phyloP scores from a whole-genome alignment of 2,329 filamentous ascomycete species.

The Venturiaceae sp. region DNA sequence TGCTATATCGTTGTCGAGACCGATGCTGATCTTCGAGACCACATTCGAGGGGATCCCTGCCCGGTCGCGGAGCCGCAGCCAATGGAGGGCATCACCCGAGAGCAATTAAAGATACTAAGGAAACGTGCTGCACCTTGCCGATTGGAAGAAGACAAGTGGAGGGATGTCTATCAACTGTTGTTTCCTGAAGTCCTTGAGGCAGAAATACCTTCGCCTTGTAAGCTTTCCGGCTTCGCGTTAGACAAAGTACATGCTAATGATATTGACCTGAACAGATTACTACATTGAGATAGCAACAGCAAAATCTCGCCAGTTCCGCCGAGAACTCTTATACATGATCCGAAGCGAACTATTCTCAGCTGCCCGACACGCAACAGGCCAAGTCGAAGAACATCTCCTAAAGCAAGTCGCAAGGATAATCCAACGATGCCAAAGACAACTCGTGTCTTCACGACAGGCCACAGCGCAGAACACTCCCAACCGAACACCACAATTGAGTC shows the following conservation, averaged over 20 bases:
- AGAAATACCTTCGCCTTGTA: conserved; percentile 26
- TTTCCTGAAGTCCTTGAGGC: conserved; percentile 22
- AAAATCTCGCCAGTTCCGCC: conserved; percentile 19
- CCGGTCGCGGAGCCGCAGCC: neutral
- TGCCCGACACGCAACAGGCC: conserved; percentile 14
- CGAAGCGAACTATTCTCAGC: conserved; percentile 20
- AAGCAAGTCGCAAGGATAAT: conserved; percentile 19
- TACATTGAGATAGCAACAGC: conserved; percentile 18
- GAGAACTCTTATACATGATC: conserved; percentile 23
- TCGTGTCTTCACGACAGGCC: conserved; percentile 11
- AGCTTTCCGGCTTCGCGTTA: too few relatives aligned
- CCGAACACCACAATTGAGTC: neutral
- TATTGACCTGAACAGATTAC: conserved; percentile 20
- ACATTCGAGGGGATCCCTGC: conserved; percentile 15
- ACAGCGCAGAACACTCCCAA: neutral
- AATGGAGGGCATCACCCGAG: conserved; percentile 27
- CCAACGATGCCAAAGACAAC: conserved; percentile 17
- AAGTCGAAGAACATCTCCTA: conserved; percentile 18
- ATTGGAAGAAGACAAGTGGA: conserved; percentile 29
- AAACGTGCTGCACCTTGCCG: conserved; percentile 21
- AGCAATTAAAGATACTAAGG: conserved; percentile 24
- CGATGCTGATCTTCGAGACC: conserved; percentile 21
- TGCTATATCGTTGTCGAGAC: conserved; percentile 27
- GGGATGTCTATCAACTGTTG: conserved; percentile 25
- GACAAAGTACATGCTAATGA: neutral